Base-by-base conservation (phyloP, 345 rosid genomes). In the Barbarea vulgaris region DNA sequence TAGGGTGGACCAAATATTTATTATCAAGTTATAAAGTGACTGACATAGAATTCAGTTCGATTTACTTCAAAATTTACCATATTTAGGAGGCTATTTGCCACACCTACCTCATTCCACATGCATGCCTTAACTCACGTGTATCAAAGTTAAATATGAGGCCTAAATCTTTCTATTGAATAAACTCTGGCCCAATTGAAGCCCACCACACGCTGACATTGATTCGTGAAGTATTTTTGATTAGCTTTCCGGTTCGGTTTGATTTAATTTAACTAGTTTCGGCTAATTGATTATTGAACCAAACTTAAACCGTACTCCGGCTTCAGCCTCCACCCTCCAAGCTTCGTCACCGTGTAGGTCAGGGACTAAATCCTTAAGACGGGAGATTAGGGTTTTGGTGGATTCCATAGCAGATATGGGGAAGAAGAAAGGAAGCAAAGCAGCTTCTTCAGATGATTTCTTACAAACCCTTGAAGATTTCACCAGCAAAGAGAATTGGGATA, bases 401-500 rank as follows among this genome's bases (percentile, higher is more conserved):
- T 37, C 64, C 48, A 46, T 34, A 61, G 54, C 14, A 64, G 36
- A 65, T 37, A 91, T 91, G 97, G 92, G 90, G 31, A 91, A 85
- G 86, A 80, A 80, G 75, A 84, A 80, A 75, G 84, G 85, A 64
- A 37, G 33, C 36, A 75, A 82, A 71, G 59, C 78, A 59, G 28
- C 84, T 33, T 59, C 85, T 10, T 19, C 85, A 14, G 84, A 76
- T 22, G 87, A 85, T 18, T 78, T 94, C 67, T 82, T 88, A 27
- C 64, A 76, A 37, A 84, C 97, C 11, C 87, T 94, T 7, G 92
- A 83, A 34, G 98, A 94, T 79, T 94, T 94, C 88, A 94, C 98
- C 10, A 90, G 93, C 85, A 91, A 91, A 80, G 98, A 91, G 60
- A 94, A 94, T 72, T 90, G 98, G 98, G 97, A 94, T 73, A 87